phyloP scores from a whole-genome alignment of 176 grass and related monocot species.

The Carex pumila region DNA sequence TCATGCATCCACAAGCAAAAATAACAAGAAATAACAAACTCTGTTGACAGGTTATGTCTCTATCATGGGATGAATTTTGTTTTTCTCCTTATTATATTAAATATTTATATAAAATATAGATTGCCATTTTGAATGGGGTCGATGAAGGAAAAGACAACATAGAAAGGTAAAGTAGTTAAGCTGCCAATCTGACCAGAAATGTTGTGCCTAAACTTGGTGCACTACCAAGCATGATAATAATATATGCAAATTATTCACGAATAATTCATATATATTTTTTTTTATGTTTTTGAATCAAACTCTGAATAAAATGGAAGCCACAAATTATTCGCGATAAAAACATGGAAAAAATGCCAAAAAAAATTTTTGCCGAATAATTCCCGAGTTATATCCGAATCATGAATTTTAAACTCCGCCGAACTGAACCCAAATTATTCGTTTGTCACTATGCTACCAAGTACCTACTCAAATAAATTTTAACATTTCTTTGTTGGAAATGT shows the following conservation, averaged over 20 bases:
- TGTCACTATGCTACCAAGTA: background rate
- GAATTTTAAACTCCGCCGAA: no score
- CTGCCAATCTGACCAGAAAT: background rate
- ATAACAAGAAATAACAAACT: background rate
- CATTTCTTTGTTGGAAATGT: background rate
- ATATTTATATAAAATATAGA: background rate
- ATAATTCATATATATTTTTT: no score
- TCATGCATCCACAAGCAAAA: constrained; percentile 3
- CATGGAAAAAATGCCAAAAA: no score
- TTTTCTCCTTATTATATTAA: background rate
- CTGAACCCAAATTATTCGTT: no score
- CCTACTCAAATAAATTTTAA: background rate
- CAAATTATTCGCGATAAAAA: no score
- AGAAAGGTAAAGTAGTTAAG: background rate
- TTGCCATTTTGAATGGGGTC: background rate
- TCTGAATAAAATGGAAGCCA: no score
- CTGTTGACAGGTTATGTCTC: background rate
- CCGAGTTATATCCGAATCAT: no score
- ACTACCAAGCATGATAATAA: background rate
- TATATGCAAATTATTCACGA: no score
- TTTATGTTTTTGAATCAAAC: no score
- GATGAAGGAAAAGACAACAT: background rate
- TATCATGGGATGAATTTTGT: background rate
- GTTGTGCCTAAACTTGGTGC: background rate
- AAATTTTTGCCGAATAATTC: no score